Evolutionary conservation across 129 eudicot genomes (phyloP), one percentile per base, ranked within the genome.

Genomic region (Smallanthus sonchifolius): DNA sequence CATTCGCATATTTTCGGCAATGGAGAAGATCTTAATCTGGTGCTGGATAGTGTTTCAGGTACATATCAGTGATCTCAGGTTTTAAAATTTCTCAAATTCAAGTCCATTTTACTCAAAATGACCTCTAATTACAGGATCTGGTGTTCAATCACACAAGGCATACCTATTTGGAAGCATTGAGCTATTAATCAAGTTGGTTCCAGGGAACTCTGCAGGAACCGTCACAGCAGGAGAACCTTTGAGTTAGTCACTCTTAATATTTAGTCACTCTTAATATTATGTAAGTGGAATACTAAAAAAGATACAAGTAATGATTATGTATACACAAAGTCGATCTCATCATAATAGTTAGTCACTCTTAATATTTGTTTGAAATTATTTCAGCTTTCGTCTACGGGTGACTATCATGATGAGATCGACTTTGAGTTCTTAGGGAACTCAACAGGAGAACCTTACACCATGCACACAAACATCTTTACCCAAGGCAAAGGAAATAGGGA

Each of bases 351-450:
- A 57, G 2, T 38, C 42, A 38, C 20, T 49, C 15, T n/a, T n/a
- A n/a, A n/a, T n/a, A n/a, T n/a, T n/a, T 62, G 10, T 52, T 40
- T 39, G 37, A 10, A 59, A 59, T 19, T 2, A n/a, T 76, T 51
- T 82, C 84, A 87, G 96, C 82, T 90, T 10, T 85, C 90, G 15
- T 90, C 96, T 17, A 80, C 63, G 0, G 96, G 92, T 2, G 80
- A 62, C 37, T 61, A 70, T 40, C 96, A 90, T 51, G 90, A 90
- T 44, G 96, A 90, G 75, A 87, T 90, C 75, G 96, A 90, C 81
- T 90, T 90, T 76, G 96, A 90, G 88, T 90, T 90, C 80, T 75
- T 87, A 48, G 96, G 96, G 6, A 90, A 90, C 78, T 69, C 73
- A 38, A 54, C 92, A 24, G 88, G 92, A 65, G 79, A 90, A 49